phyloP scores from a whole-genome alignment of 2,329 filamentous ascomycete species.

The Teratosphaeriaceae sp. region DNA sequence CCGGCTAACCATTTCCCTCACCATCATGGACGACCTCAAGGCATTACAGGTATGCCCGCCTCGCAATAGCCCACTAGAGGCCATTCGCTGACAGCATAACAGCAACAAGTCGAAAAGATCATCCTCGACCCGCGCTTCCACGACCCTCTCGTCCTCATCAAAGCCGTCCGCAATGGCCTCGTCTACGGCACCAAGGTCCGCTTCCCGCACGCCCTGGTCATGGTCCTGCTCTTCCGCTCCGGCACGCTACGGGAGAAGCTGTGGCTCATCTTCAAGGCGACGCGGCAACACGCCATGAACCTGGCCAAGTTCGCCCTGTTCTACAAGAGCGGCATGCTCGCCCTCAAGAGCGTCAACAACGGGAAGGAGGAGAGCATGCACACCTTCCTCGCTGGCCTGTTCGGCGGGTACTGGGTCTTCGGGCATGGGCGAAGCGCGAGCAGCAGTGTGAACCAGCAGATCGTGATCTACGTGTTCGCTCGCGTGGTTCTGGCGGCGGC shows the following conservation, averaged over 20 bases:
- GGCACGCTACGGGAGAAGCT: conserved; percentile 74
- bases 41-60: conserved; percentile 2
- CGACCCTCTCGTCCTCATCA: conserved; percentile 76
- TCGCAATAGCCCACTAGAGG: conserved; percentile 1
- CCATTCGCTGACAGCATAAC: conserved; percentile 5
- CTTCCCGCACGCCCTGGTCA: conserved; percentile 95
- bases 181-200: conserved; percentile 97
- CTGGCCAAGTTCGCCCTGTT: conserved; percentile 84
- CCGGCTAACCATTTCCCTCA: background rate
- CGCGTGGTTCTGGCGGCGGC: conserved; percentile 80
- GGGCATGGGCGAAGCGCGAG: conserved; percentile 61
- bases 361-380: conserved; percentile 67
- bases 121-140: conserved; percentile 79
- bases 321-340: conserved; percentile 78
- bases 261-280: conserved; percentile 73
- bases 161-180: conserved; percentile 91
- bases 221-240: conserved; percentile 94
- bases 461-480: conserved; percentile 96
- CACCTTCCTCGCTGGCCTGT: conserved; percentile 74
- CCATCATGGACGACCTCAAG: conserved; percentile 15
- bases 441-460: conserved; percentile 86
- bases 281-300: conserved; percentile 83
- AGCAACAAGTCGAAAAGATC: conserved; percentile 66
- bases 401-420: conserved; percentile 92
- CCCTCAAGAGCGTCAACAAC: conserved; percentile 51